Conservation (phyloP, 2,329 filamentous ascomycete genomes). For the Apiospora marii region DNA sequence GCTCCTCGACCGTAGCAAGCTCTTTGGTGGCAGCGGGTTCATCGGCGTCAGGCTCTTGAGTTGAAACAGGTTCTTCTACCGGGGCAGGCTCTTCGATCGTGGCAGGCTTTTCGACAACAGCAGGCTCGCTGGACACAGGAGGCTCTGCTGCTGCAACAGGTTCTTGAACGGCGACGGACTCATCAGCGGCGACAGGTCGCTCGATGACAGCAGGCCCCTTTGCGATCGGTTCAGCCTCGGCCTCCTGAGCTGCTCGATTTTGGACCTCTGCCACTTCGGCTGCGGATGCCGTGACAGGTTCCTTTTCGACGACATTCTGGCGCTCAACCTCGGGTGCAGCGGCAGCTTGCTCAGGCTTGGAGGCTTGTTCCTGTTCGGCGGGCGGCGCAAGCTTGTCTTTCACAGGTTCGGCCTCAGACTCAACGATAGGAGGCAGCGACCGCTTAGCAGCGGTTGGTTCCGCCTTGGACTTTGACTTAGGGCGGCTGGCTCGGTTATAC, state of each 20-base stretch:
- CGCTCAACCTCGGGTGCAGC: neutral
- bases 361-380: constrained; percentile 16
- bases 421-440: constrained; percentile 11
- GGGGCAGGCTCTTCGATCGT: neutral
- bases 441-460: neutral
- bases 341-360: constrained; percentile 25
- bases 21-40: constrained; percentile 15
- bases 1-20: neutral
- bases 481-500: neutral
- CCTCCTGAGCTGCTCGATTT: neutral
- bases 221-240: too few relatives aligned
- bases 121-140: constrained; percentile 14
- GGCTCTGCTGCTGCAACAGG: neutral
- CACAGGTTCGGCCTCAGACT: neutral
- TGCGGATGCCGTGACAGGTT: neutral
- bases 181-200: neutral
- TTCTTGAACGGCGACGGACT: neutral
- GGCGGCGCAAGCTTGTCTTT: neutral
- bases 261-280: neutral
- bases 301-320: neutral
- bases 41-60: neutral
- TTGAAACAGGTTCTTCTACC: constrained; percentile 22
- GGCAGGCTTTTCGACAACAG: neutral
- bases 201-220: neutral
- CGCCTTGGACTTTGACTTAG: neutral